Evolutionary conservation across 1,139 yeast species (phyloP).

Genomic region (Debaryomycetaceae sp.): DNA sequence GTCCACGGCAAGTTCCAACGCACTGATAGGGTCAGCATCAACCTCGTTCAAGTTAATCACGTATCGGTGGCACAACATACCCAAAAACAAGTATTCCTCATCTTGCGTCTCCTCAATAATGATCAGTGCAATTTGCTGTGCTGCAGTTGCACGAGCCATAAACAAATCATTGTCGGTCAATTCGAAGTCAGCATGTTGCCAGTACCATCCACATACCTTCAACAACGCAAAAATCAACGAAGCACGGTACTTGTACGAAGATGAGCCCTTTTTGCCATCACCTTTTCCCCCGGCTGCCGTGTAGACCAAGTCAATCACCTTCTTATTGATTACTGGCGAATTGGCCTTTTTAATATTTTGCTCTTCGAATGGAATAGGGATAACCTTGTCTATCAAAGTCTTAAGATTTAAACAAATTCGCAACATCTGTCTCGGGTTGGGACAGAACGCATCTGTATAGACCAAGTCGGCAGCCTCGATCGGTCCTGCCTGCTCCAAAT

Average conservation of each 20-base stretch:
- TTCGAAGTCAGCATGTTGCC: conserved; percentile 56
- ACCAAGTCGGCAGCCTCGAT: neutral
- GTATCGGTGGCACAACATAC: conserved; percentile 76
- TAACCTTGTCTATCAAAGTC: conserved; percentile 62
- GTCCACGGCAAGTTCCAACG: conserved; percentile 82
- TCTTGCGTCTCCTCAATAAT: conserved; percentile 60
- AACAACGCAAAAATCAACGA: conserved; percentile 65
- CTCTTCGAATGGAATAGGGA: conserved; percentile 60
- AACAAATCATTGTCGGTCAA: conserved; percentile 67
- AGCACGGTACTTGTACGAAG: conserved; percentile 64
- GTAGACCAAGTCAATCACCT: conserved; percentile 57
- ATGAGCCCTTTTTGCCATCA: conserved; percentile 52
- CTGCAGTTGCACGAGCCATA: conserved; percentile 58
- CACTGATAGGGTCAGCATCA: conserved; percentile 64
- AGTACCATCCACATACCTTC: conserved; percentile 78
- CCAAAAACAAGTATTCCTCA: conserved; percentile 66
- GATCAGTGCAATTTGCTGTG: conserved; percentile 68
- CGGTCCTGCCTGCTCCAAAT: conserved; percentile 1
- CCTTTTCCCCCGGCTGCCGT: conserved; percentile 84
- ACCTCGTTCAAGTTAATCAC: conserved; percentile 60
- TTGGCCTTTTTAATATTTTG: conserved; percentile 52
- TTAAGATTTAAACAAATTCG: conserved; percentile 75
- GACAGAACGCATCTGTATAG: conserved; percentile 25
- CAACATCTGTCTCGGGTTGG: conserved; percentile 67
- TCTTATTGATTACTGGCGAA: conserved; percentile 59